Evolutionary conservation across 305 asterid species (phyloP).

Genomic region (Euphrasia arctica): DNA sequence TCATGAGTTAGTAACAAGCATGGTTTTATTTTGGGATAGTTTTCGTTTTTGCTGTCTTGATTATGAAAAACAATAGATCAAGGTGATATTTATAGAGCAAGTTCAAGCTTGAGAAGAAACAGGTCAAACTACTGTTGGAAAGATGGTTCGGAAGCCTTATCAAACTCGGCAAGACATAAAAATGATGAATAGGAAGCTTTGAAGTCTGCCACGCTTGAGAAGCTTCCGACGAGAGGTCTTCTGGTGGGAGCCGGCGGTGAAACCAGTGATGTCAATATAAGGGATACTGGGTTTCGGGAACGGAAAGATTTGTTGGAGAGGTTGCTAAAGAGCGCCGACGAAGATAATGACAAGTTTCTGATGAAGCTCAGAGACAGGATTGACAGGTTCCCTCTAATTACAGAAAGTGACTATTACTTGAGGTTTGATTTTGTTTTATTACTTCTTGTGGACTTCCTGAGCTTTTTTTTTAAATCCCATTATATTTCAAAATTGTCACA

Average conservation of each 20-base stretch:
- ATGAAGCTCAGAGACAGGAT: conserved; percentile 44
- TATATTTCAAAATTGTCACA: too few species aligned
- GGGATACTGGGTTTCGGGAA: conserved; percentile 43
- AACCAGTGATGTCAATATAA: conserved; percentile 41
- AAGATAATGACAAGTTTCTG: conserved; percentile 57
- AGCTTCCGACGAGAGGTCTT: conserved; percentile 51
- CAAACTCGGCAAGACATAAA: conserved; percentile 33
- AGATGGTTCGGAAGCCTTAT: conserved; percentile 25
- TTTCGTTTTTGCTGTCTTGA: not conserved
- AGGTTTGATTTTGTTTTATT: too few species aligned
- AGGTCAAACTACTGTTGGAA: conserved; percentile 36
- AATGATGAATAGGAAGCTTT: conserved; percentile 47
- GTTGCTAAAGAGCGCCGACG: conserved; percentile 44
- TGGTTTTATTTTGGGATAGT: not conserved
- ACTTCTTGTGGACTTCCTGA: too few species aligned
- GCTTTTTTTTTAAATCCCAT: too few species aligned
- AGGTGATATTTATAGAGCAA: conserved; percentile 22
- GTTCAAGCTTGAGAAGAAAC: conserved; percentile 30
- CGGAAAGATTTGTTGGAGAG: conserved; percentile 45
- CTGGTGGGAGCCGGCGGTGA: conserved; percentile 41
- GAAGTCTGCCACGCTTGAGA: conserved; percentile 65
- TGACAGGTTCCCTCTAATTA: conserved; percentile 39
- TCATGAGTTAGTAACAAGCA: not conserved
- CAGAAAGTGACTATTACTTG: not conserved
- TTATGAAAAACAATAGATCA: conserved; percentile 10